Base-by-base conservation (phyloP, 2,329 filamentous ascomycete species). In the Onygenales sp. region DNA sequence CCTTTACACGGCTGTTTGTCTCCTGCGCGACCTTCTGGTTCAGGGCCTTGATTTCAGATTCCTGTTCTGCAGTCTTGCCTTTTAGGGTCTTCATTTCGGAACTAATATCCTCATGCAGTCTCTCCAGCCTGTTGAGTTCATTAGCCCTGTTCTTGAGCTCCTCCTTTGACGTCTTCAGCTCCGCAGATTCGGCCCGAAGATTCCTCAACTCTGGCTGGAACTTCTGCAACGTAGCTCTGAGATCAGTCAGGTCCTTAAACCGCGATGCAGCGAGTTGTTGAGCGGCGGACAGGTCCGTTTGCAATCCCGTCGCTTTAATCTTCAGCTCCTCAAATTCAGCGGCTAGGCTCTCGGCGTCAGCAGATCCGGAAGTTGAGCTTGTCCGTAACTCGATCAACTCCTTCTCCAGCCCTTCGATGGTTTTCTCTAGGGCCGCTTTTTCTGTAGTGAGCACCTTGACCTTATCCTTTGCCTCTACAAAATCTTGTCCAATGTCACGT, bases 181-280 rank as follows among this genome's bases (percentile, higher is more conserved):
- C 80, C 0, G 81, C 80, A 33, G 87, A 84, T 61, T 97, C 91
- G 48, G 85, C 82, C 6, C 88, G 83, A 17, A 97, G 76, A 44
- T 75, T 84, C 66, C 85, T 86, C 27, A 97, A 74, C 69, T 98
- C 92, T 0, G 89, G 87, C 63, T 96, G 91, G 0, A 87, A 81
- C 66, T 93, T 94, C 59, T 90, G 85, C 33, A 96, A 70, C 2
- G 91, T 77, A 56, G 92, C 87, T 17, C 85, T 81, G 45, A 95
- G 74, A 32, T 95, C 87, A 0, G 84, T 85, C 1, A 96, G 74
- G 55, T 97, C 91, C 67, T 90, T 95, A 74, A 90, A 97, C 33
- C 93, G 80, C 13, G 82, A 86, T 56, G 94, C 85, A 0, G 93
- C 89, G 10, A 97, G 79, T 68, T 94, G 84, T 66, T 96, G 85